phyloP scores from a whole-genome alignment of 2,329 filamentous ascomycete genomes.

The Fusarium sp. region DNA sequence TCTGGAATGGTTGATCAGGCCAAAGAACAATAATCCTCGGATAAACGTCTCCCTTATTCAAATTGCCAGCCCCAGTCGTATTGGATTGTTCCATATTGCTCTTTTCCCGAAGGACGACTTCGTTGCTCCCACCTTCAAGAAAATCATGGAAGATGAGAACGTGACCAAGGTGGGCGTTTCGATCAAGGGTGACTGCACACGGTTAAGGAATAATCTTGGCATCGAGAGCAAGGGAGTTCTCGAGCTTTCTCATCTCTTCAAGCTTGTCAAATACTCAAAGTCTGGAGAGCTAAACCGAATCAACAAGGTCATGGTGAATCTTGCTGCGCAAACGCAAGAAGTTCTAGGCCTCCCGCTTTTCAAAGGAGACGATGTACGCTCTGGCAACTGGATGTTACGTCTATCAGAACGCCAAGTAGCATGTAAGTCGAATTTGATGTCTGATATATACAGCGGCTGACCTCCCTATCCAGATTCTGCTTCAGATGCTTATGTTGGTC shows the following conservation, averaged over 20 bases:
- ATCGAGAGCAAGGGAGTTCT: conserved; percentile 76
- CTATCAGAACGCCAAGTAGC: conserved; percentile 74
- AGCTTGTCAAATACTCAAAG: conserved; percentile 75
- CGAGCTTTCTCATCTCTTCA: conserved; percentile 86
- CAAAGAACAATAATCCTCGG: conserved; percentile 62
- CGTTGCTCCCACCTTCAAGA: conserved; percentile 76
- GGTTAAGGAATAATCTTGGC: conserved; percentile 73
- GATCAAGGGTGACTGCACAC: conserved; percentile 76
- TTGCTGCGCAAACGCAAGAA: conserved; percentile 77
- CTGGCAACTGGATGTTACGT: conserved; percentile 77
- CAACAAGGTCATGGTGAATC: conserved; percentile 72
- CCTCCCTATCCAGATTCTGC: conserved; percentile 71
- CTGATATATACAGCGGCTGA: conserved; percentile 6
- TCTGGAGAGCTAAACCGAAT: conserved; percentile 64
- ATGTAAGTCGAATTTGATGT: conserved; percentile 63
- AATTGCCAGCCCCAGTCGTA: conserved; percentile 78
- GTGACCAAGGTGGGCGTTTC: conserved; percentile 82
- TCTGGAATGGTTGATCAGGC: conserved; percentile 80
- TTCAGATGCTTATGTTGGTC: conserved; percentile 83
- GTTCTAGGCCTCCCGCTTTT: conserved; percentile 78
- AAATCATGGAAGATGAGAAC: conserved; percentile 75
- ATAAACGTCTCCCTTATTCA: conserved; percentile 85
- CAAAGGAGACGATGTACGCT: conserved; percentile 77
- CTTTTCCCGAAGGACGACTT: conserved; percentile 68
- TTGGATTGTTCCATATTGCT: conserved; percentile 86